These are phyloP conservation scores for Trypanosoma platydactyli DNA, from an alignment of 208 protist genomes.

Conservation along the genomic window DNA sequence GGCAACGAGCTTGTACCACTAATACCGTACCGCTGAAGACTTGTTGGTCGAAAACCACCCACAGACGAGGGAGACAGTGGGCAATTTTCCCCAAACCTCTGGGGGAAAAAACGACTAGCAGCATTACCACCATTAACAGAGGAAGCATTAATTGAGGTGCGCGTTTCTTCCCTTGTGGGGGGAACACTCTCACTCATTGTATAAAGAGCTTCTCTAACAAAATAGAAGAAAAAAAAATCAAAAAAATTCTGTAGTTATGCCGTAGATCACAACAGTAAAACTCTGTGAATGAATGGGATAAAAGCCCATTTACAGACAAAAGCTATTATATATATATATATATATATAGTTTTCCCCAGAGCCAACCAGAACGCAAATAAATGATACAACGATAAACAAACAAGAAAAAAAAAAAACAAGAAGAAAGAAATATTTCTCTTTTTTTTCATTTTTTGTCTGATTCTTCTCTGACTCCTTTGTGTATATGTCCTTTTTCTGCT, in stretches of 20 bases:
- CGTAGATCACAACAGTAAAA: slow-evolving; percentile 9
- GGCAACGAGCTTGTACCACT: slow-evolving; percentile 34
- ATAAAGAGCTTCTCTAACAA: too few species aligned
- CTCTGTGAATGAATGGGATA: slow-evolving; percentile 16
- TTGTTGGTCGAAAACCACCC: slow-evolving; percentile 34
- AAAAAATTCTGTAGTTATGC: neutral
- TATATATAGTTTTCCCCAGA: slow-evolving; percentile 5
- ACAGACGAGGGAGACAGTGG: slow-evolving; percentile 30
- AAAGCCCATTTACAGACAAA: neutral
- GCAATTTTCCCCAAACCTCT: neutral
- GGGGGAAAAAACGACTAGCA: too few species aligned
- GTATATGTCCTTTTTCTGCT: neutral
- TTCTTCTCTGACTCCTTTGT: neutral
- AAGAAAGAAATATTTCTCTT: neutral
- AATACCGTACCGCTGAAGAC: slow-evolving; percentile 56
- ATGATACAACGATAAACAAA: slow-evolving; percentile 20
- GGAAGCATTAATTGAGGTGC: too few species aligned
- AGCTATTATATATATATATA: neutral
- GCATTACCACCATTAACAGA: too few species aligned
- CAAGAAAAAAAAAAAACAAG: slow-evolving; percentile 7
- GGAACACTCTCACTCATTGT: too few species aligned
- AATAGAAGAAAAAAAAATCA: too few species aligned
- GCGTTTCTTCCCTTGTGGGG: too few species aligned
- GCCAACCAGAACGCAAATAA: slow-evolving; percentile 8
- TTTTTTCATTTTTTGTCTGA: slow-evolving; percentile 4